phyloP scores from a whole-genome alignment of 2,329 filamentous ascomycete genomes.

The Aureobasidium sp. region DNA sequence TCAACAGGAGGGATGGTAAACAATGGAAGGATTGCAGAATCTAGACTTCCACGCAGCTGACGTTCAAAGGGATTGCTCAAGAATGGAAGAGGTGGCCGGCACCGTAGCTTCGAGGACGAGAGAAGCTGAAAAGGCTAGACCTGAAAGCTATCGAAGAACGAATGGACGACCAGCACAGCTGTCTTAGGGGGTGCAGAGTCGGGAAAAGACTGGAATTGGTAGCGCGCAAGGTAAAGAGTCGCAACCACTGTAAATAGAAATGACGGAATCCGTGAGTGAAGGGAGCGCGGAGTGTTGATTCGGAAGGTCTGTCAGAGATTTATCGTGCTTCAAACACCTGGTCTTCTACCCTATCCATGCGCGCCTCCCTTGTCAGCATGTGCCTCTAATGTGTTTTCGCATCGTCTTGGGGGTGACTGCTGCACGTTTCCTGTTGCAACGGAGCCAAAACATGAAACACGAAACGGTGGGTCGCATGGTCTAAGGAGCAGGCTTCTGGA shows the following conservation, averaged over 20 bases:
- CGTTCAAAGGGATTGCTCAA: not conserved
- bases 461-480: not conserved
- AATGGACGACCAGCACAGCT: conserved; percentile 11
- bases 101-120: conserved; percentile 2
- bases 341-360: not conserved
- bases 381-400: conserved; percentile 5
- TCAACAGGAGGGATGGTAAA: conserved; percentile 11
- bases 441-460: not conserved
- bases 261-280: not conserved
- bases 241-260: conserved; percentile 10
- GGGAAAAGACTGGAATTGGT: not conserved
- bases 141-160: not conserved
- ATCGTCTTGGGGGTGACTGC: not conserved
- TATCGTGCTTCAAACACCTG: conserved; percentile 7
- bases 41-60: not conserved
- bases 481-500: not conserved
- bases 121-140: not conserved
- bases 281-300: not conserved
- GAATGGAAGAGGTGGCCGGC: conserved; percentile 8
- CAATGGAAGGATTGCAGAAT: not conserved
- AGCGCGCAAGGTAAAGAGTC: conserved; percentile 3
- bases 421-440: conserved; percentile 11
- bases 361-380: conserved; percentile 11
- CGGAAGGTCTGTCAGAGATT: conserved; percentile 7
- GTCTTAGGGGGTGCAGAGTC: not conserved